Evolutionary conservation across 2,329 filamentous ascomycete species (phyloP), one percentile per base, ranked within the genome.

Genomic region (Beauveria sp.): DNA sequence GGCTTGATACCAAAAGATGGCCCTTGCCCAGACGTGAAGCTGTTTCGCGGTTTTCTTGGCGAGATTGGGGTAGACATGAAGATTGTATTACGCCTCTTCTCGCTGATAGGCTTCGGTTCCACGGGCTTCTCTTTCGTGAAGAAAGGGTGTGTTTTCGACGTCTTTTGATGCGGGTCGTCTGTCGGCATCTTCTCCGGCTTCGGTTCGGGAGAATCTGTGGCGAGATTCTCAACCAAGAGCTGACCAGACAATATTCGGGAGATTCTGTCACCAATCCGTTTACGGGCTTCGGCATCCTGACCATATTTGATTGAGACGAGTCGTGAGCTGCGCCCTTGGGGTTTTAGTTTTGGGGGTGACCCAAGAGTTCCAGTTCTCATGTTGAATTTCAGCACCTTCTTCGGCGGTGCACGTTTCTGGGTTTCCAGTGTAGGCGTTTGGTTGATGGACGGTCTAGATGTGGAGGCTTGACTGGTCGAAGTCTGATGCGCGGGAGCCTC

Each of bases 241-340:
- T 67, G 67, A 37, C 71, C 69, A 22, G 68, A 66, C 14, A 92
- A 71, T 26, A 96, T 89, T 5, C 80, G 75, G 26, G 86, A 74
- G 61, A 96, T 88, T 64, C 79, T 80, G 9, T 78, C 70, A 0
- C 86, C 88, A 30, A 90, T 70, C 0, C 73, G 73, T 37, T 71
- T 68, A 44, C 79, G 79, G 44, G 73, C 75, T 30, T 69, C 70
- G 7, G 75, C 69, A 61, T 83, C 80, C 5, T 67, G 69, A 2
- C 82, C 83, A 68, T 93, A 93, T 63, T 74, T 78, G 37, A 91
- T 78, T 14, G 75, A 73, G 2, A 86, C 79, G 5, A 89, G 62
- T 24, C 71, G 72, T 5, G 73, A 70, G 44, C 76, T 75, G 18
- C 58, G 63, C 6, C 24, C 62, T 26, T 64, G 69, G 1, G 69